Evolutionary conservation across 495 filamentous ascomycete species (phyloP), one percentile per base, ranked within the genome.

Genomic region (Oidiodendron maius): DNA sequence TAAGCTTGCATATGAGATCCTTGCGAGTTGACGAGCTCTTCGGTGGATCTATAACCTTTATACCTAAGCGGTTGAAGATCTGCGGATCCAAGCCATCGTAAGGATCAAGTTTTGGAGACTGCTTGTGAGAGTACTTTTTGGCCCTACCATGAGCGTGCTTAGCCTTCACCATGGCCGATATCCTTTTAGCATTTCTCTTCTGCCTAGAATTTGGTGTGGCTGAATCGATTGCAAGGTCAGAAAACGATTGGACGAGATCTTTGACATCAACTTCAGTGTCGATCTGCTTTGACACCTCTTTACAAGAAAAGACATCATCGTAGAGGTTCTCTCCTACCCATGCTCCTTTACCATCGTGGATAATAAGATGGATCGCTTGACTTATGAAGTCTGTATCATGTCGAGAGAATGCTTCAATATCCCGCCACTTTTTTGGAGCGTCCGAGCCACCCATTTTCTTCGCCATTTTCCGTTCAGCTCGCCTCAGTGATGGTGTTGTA

Each of bases 41-140:
- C 9, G 5, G 9, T 3, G 50, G 44, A 20, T 52, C 24, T 13
- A 24, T 24, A 20, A 61, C 32, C 40, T 55, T 38, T n/a, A 61
- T 23, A 15, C 47, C 44, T 24, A 61, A 48, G 12, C 58, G 51
- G 11, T 39, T 36, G 39, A 61, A 61, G n/a, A 61, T 61, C 12
- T 49, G 34, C 10, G 51, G 54, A 32, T 57, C 51, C 6, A 58
- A 10, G 15, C 49, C 49, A 48, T 45, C 25, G 13, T 34, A 53
- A n/a, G 44, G 40, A 48, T 55, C 42, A 1, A 12, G 17, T 5
- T 45, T 40, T 1, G 25, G 8, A 3, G 4, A 12, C 15, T 13
- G 3, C 13, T 25, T 20, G 2, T n/a, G 9, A 17, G 37, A n/a
- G 26, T 42, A 56, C 30, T 45, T 60, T 11, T 41, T 46, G 20